Conservation (phyloP, 2,329 filamentous ascomycete species). For the Falciphora oryzae region DNA sequence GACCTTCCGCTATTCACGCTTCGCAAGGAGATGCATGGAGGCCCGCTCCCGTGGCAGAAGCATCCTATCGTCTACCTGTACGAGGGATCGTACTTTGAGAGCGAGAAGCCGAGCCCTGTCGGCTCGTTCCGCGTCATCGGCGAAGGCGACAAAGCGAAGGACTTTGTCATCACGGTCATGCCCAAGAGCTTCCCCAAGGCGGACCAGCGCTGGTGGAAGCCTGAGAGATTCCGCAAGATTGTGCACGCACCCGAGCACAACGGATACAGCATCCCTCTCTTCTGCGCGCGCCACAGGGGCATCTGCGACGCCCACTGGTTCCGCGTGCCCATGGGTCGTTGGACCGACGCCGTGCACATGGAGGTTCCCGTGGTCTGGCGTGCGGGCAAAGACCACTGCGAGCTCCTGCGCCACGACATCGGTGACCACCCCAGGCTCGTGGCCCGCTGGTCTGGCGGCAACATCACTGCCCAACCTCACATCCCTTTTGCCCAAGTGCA, state of each 20-base stretch:
- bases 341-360: conserved; percentile 3
- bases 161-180: conserved; percentile 2
- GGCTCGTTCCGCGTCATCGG: conserved; percentile 4
- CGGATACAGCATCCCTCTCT: not conserved
- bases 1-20: not conserved
- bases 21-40: not conserved
- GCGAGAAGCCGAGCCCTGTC: not conserved
- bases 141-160: not conserved
- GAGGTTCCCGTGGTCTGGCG: conserved; percentile 1
- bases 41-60: not conserved
- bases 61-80: conserved; percentile 1
- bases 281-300: conserved; percentile 2
- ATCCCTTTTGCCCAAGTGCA: conserved; percentile 1
- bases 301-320: conserved; percentile 8
- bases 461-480: not conserved
- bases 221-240: not conserved
- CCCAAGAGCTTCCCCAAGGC: conserved; percentile 3
- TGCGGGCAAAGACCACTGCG: conserved; percentile 5
- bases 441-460: conserved; percentile 5
- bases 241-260: not conserved
- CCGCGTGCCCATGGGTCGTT: conserved; percentile 2
- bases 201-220: conserved; percentile 3
- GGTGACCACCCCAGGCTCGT: not conserved
- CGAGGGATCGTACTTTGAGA: conserved; percentile 6
- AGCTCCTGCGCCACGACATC: not conserved